Percentiles rank a stretch among this genome's conserved stretches.
Conservation (phyloP, 75 land plant genomes). For the Larix kaempferi region DNA sequence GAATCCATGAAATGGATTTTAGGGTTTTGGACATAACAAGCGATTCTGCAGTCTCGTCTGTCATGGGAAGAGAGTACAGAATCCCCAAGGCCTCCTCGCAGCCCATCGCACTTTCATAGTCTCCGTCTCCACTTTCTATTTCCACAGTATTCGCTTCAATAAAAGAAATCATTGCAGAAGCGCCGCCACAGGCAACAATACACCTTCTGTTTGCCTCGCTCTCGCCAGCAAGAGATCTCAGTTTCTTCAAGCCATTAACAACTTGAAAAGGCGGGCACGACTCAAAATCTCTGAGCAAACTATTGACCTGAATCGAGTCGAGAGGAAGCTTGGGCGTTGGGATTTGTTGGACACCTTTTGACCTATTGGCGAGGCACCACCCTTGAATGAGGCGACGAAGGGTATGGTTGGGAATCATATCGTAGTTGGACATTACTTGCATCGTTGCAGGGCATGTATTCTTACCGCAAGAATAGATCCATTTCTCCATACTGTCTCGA, state of each 20-base stretch:
- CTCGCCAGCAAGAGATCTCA: conserved; percentile 33
- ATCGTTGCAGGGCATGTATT: conserved; percentile 62
- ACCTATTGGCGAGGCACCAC: no score
- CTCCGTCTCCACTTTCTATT: neutral
- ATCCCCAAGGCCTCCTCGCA: neutral
- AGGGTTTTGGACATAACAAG: neutral
- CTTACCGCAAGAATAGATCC: conserved; percentile 37
- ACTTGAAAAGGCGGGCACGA: neutral
- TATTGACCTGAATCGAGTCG: no score
- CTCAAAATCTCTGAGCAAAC: no score
- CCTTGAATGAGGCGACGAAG: no score
- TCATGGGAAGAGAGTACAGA: no score
- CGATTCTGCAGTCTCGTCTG: no score
- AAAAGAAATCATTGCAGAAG: no score
- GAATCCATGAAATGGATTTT: conserved; percentile 11
- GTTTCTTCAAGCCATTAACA: conserved; percentile 19
- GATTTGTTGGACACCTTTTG: neutral
- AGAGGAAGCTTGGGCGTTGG: neutral
- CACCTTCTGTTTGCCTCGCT: conserved; percentile 50
- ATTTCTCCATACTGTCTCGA: conserved; percentile 54
- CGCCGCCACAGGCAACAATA: neutral
- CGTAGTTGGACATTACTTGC: conserved; percentile 25
- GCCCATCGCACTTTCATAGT: neutral
- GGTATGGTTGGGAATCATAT: conserved; percentile 58
- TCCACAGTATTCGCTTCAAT: neutral